A percentile compares a stretch with the other conserved stretches of the same genome.
Conservation (phyloP, 78 protist genomes). For the Dictyostelium intermedium region DNA sequence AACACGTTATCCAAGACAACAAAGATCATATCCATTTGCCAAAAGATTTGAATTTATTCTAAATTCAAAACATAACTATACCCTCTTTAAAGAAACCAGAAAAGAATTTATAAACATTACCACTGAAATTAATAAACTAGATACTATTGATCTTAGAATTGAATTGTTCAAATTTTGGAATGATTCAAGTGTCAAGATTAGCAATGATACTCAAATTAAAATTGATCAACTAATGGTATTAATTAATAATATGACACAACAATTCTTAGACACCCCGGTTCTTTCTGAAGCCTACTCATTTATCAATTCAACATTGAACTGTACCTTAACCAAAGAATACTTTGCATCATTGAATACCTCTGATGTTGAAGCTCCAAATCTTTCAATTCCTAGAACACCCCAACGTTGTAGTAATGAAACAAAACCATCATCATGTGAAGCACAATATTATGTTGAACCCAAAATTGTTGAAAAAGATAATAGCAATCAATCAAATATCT, state of each 20-base stretch:
- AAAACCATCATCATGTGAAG: not conserved
- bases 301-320: not conserved
- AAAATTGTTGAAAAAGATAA: not conserved
- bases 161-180: not conserved
- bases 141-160: not conserved
- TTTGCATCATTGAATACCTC: not conserved
- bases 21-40: not conserved
- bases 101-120: not conserved
- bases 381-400: not conserved
- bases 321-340: not conserved
- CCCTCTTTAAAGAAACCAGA: not conserved
- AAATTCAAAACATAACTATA: not conserved
- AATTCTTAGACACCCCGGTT: not conserved
- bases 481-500: too few species aligned
- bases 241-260: not conserved
- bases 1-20: not conserved
- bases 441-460: not conserved
- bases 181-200: not conserved
- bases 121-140: not conserved
- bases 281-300: not conserved
- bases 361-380: not conserved
- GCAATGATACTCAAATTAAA: not conserved
- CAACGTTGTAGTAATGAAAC: not conserved
- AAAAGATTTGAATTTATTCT: conserved; percentile 17
- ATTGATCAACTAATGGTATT: not conserved